Evolutionary conservation across 768 basidiomycete species (phyloP), one percentile per base, ranked within the genome.

Genomic region (Mycena epipterygia): DNA sequence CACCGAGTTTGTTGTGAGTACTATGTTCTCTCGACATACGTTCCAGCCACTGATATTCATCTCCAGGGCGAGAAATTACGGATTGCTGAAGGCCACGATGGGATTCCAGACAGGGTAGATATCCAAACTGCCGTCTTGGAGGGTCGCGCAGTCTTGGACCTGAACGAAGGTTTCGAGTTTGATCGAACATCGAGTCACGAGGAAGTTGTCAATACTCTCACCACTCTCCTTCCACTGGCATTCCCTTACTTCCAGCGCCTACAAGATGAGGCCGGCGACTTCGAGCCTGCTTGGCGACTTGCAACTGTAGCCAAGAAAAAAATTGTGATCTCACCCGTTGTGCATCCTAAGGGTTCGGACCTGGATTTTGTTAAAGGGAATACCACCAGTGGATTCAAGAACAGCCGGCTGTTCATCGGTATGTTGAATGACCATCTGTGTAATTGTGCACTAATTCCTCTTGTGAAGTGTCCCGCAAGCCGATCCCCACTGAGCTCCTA

Each of bases 341-440:
- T 8, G 2, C 48, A 23, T 41, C 64, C 64, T 11, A 27, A 33
- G 13, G 64, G 64, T 17, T 2, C 11, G 16, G 27, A 16, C 19
- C 3, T 66, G 8, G 55, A 56, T 27, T 33, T 32, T 14, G 42
- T 56, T 32, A 64, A 64, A 35, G 64, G 64, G 17, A 35, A 19
- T 14, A 17, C 9, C 4, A 37, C 56, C 1, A 49, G 32, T 1
- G 46, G 64, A 2, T 66, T 48, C 21, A 32, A 27, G 9, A 35
- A 49, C 55, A 49, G 16, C 8, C 55, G 29, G 0, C 27, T 66
- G 5, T 57, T 66, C 37, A 66, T 66, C 5, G 64, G 64, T 66
- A 37, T 5, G 52, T 37, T 37, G 35, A 4, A 8, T 51, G 7
- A 12, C 46, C 49, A 27, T 51, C 13, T 4, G 2, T 8, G n/a